These are phyloP conservation scores for Eucalyptus marginata DNA, from an alignment of 345 rosid genomes.

Conservation along the genomic window DNA sequence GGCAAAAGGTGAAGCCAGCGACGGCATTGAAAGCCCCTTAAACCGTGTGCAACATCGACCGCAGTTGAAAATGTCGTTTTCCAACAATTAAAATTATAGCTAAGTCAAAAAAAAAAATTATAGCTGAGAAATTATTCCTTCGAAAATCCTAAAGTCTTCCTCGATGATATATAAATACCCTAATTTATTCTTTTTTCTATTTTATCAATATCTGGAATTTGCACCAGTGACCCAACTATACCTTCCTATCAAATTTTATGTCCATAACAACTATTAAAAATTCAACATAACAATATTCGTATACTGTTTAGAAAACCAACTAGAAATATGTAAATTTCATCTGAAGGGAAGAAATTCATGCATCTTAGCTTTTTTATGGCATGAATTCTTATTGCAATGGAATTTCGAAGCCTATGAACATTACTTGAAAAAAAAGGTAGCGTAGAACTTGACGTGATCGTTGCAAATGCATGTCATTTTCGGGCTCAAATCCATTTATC, in stretches of 20 bases:
- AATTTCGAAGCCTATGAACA: background rate
- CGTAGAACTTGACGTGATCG: background rate
- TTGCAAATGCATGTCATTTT: background rate
- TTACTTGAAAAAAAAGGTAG: background rate
- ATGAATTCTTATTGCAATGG: background rate
- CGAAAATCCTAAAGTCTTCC: background rate
- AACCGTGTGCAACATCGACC: background rate
- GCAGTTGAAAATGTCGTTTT: background rate
- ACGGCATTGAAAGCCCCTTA: background rate
- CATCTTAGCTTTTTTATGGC: background rate
- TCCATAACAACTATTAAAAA: accelerated
- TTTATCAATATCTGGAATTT: background rate
- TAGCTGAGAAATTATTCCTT: background rate
- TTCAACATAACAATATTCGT: accelerated
- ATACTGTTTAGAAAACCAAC: background rate
- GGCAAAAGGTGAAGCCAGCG: background rate
- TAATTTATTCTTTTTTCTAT: background rate
- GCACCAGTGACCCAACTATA: background rate
- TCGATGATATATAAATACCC: background rate
- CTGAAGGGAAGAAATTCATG: background rate
- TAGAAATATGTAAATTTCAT: background rate
- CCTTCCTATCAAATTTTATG: background rate
- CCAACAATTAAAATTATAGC: background rate
- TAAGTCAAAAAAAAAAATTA: too few species aligned
- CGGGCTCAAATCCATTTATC: background rate